Evolutionary conservation across 345 rosid species (phyloP).

Genomic region (Linum lewisii): DNA sequence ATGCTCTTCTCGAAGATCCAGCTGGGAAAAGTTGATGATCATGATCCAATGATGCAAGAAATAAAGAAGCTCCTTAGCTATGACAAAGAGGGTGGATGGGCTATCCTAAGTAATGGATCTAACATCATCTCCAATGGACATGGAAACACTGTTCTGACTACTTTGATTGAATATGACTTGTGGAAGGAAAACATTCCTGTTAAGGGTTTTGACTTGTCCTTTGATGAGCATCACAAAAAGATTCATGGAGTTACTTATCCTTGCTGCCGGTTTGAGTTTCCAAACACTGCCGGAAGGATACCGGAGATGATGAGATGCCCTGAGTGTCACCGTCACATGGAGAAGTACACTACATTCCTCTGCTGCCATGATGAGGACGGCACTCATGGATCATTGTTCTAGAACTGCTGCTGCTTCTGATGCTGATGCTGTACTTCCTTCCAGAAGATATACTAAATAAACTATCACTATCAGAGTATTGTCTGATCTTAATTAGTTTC

Average conservation of each 20-base stretch:
- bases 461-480: no score
- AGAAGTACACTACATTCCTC: background rate
- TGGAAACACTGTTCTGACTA: constrained; percentile 1
- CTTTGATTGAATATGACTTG: background rate
- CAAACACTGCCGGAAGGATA: background rate
- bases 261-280: constrained; percentile 3
- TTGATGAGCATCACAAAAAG: constrained; percentile 5
- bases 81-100: constrained; percentile 2
- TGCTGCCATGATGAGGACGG: background rate
- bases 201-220: constrained; percentile 1
- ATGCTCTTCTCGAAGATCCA: constrained; percentile 4
- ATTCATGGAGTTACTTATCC: background rate
- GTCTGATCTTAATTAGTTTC: background rate
- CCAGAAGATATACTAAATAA: background rate
- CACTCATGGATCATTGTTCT: background rate
- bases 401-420: background rate
- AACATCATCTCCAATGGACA: constrained; percentile 1
- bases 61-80: constrained; percentile 3
- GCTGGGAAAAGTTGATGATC: background rate
- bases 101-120: background rate
- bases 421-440: background rate
- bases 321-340: constrained; percentile 1
- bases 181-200: constrained; percentile 4
- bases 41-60: constrained; percentile 1
- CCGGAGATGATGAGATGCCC: background rate